Evolutionary conservation across 2,329 filamentous ascomycete species (phyloP), one percentile per base, ranked within the genome.

Genomic region (Lasiodiplodia sp.): DNA sequence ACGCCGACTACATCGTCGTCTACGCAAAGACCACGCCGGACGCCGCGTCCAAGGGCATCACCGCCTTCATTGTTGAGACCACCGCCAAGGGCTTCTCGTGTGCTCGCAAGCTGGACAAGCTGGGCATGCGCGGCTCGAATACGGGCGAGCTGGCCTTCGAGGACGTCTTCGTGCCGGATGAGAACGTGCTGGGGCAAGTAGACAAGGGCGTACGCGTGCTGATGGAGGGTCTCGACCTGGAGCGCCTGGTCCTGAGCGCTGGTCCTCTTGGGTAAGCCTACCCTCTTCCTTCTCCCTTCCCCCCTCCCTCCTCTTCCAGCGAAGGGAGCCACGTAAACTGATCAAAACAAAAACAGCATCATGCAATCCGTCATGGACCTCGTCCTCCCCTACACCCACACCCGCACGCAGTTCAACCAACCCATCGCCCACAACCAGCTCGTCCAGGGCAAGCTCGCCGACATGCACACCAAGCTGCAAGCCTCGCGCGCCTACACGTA

Each of bases 91-190:
- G 96, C 53, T 98, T 97, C 84, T 91, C 89, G 71, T 94, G 93
- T 75, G 90, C 93, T 7, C 87, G 93, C 71, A 98, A 98, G 82
- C 89, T 98, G 21, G 95, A 98, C 85, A 98, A 99, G 83, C 91
- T 99, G 80, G 96, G 96, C 73, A 99, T 99, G 96, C 89, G 96
- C 68, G 96, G 96, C 69, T 96, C 92, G 73, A 97, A 97, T 82
- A 98, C 96, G 0, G 96, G 96, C 75, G 96, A 98, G 81, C 87
- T 98, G 28, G 87, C 95, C 68, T 96, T 98, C 73, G 94, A 97
- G 71, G 86, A 91, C 72, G 93, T 97, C 69, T 97, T 97, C 77
- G 93, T 98, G 7, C 94, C 96, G 3, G 83, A 84, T 10, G 91
- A 91, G 75, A 93, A 97, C 78, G 81, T 97, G 0, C 87, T 99